A percentile compares a stretch with the other conserved stretches of the same genome.
These are phyloP conservation scores for Puccinellia tenuiflora DNA, from an alignment of 176 grass and related monocot species.

Conservation along the genomic window DNA sequence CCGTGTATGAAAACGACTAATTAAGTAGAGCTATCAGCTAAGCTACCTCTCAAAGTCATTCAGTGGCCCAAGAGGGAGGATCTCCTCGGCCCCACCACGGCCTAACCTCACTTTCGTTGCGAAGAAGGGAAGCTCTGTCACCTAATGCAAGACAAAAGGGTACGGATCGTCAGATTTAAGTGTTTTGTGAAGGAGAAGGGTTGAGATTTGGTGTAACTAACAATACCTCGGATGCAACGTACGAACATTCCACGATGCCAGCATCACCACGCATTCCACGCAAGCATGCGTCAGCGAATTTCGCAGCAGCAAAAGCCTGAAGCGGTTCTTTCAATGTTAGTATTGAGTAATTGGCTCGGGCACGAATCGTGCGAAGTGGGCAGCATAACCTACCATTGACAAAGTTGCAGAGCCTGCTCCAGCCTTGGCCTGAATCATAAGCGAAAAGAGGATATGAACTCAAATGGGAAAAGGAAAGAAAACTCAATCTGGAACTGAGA, in stretches of 20 bases:
- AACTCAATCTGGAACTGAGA: neutral
- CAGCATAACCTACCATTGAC: constrained; percentile 72
- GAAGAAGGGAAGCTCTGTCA: constrained; percentile 90
- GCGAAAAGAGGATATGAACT: constrained; percentile 8
- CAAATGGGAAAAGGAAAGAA: neutral
- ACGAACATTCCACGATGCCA: constrained; percentile 80
- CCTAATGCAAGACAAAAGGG: constrained; percentile 36
- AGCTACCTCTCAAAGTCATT: constrained; percentile 91
- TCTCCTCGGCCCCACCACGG: constrained; percentile 66
- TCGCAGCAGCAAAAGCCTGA: constrained; percentile 81
- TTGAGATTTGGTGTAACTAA: neutral
- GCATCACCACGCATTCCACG: constrained; percentile 74
- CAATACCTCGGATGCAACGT: constrained; percentile 69
- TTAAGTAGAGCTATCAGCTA: neutral
- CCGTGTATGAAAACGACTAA: neutral
- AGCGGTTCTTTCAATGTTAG: constrained; percentile 7
- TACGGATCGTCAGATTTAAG: neutral
- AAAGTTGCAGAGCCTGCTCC: constrained; percentile 94
- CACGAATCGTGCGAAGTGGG: neutral
- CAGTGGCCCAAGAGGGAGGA: constrained; percentile 82
- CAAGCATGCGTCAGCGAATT: constrained; percentile 83
- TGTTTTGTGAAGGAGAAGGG: neutral
- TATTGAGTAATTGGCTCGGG: neutral
- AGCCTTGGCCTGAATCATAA: constrained; percentile 80
- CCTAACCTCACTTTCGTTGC: constrained; percentile 84